Percentiles rank a stretch among this genome's conserved stretches.
Conservation (phyloP, 768 basidiomycete species). For the Gloeopeniophorella convolvens region DNA sequence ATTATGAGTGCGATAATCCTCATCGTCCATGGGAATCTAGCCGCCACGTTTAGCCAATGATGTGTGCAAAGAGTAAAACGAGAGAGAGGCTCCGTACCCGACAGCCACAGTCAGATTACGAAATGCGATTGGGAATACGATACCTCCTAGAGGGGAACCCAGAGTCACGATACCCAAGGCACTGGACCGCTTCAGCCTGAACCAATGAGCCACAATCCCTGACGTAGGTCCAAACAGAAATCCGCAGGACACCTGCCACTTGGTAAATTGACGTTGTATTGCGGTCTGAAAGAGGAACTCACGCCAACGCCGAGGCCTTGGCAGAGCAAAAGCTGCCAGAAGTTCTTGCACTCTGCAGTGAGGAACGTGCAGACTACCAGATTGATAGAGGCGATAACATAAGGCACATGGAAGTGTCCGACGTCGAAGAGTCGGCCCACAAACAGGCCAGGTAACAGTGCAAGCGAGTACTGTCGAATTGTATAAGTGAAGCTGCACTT, state of each 20-base stretch:
- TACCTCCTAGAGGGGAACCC: constrained; percentile 66
- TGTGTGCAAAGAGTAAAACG: neutral
- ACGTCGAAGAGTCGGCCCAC: constrained; percentile 68
- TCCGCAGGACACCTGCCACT: constrained; percentile 31
- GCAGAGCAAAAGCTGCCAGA: constrained; percentile 73
- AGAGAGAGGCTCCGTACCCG: constrained; percentile 45
- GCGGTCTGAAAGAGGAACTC: constrained; percentile 22
- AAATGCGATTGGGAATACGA: constrained; percentile 55
- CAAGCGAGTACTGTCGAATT: constrained; percentile 49
- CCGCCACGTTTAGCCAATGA: neutral
- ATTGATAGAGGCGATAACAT: constrained; percentile 39
- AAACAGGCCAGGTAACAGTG: constrained; percentile 54
- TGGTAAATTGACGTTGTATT: neutral
- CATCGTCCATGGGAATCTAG: constrained; percentile 73
- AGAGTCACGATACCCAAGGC: constrained; percentile 58
- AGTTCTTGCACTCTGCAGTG: constrained; percentile 60
- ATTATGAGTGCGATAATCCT: constrained; percentile 62
- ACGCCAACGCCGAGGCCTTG: constrained; percentile 68
- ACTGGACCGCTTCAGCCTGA: constrained; percentile 46
- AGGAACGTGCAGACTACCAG: constrained; percentile 54
- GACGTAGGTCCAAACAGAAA: constrained; percentile 56
- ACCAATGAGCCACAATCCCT: constrained; percentile 66
- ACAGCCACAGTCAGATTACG: constrained; percentile 47
- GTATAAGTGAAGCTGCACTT: neutral
- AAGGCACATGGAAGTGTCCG: constrained; percentile 53